A percentile compares a stretch with the other conserved stretches of the same genome.
Evolutionary conservation across 2,329 filamentous ascomycete species (phyloP).

Genomic region (Ceratocystis huliohia): DNA sequence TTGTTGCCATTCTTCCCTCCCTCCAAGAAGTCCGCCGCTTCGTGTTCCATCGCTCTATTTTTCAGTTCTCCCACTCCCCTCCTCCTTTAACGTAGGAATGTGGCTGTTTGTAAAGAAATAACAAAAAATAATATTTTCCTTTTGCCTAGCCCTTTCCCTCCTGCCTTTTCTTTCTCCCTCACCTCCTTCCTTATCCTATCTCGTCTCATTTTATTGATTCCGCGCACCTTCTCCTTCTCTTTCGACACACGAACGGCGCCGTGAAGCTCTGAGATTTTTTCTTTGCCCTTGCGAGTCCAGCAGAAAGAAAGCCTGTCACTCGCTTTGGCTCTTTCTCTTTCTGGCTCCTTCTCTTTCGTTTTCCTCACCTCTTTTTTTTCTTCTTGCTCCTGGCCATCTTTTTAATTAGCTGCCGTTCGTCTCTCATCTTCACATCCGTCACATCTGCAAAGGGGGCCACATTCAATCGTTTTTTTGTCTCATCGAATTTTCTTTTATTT

Average conservation of each 20-base stretch:
- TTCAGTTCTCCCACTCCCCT: constrained; percentile 1
- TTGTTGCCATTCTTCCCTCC: constrained; percentile 5
- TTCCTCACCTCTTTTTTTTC: not conserved
- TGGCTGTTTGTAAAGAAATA: constrained; percentile 4
- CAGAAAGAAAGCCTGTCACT: constrained; percentile 7
- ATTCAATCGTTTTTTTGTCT: not conserved
- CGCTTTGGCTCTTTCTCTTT: not conserved
- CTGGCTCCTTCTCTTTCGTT: not conserved
- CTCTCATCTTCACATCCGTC: not conserved
- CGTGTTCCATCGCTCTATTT: constrained; percentile 1
- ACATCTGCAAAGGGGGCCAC: not conserved
- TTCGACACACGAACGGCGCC: not conserved
- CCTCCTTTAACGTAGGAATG: constrained; percentile 10
- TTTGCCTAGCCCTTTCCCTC: constrained; percentile 13
- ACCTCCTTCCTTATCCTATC: constrained; percentile 6
- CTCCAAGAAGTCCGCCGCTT: not conserved
- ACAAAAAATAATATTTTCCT: not conserved
- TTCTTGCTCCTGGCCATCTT: not conserved
- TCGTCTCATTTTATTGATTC: not conserved
- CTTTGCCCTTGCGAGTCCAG: not conserved
- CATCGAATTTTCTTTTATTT: not conserved
- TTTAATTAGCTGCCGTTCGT: no score
- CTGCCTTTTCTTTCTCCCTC: constrained; percentile 10
- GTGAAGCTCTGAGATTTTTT: not conserved
- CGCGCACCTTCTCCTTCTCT: not conserved